Conservation (phyloP, 108 stramenopile species). For the Stephanodiscus minutulus region DNA sequence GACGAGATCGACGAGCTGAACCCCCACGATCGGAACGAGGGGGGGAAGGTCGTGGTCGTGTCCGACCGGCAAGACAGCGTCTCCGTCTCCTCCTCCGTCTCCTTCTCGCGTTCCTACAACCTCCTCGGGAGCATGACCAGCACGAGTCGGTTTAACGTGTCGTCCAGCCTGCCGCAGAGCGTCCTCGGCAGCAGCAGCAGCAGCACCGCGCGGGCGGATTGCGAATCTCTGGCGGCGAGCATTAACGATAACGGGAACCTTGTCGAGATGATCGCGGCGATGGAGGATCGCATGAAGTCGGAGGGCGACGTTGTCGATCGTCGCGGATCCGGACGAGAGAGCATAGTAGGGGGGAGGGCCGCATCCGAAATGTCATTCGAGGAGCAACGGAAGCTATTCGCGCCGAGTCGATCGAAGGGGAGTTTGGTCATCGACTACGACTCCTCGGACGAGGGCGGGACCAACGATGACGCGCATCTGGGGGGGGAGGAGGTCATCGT, state of each 20-base stretch:
- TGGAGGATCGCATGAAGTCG: neutral
- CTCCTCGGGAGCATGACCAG: neutral
- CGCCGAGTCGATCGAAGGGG: slow-evolving; percentile 4
- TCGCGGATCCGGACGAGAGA: slow-evolving; percentile 6
- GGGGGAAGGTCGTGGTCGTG: slow-evolving; percentile 8
- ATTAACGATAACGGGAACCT: slow-evolving; percentile 15
- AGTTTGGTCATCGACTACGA: slow-evolving; percentile 12
- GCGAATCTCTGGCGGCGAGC: slow-evolving; percentile 7
- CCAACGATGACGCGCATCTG: neutral
- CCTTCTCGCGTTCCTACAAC: neutral
- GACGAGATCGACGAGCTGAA: slow-evolving; percentile 33
- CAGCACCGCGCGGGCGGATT: neutral
- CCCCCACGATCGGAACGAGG: slow-evolving; percentile 29
- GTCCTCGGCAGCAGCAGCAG: neutral
- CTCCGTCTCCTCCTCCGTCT: neutral
- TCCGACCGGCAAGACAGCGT: slow-evolving; percentile 10
- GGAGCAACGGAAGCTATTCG: slow-evolving; percentile 23
- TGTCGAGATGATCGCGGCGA: slow-evolving; percentile 6
- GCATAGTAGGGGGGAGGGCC: slow-evolving; percentile 39
- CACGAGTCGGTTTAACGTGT: neutral
- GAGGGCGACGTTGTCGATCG: too few relatives aligned
- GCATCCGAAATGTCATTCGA: slow-evolving; percentile 31
- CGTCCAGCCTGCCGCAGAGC: neutral
- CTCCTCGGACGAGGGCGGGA: neutral
- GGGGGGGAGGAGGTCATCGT: neutral